Evolutionary conservation across 768 basidiomycete genomes (phyloP).

Genomic region (Crucibulum laeve): DNA sequence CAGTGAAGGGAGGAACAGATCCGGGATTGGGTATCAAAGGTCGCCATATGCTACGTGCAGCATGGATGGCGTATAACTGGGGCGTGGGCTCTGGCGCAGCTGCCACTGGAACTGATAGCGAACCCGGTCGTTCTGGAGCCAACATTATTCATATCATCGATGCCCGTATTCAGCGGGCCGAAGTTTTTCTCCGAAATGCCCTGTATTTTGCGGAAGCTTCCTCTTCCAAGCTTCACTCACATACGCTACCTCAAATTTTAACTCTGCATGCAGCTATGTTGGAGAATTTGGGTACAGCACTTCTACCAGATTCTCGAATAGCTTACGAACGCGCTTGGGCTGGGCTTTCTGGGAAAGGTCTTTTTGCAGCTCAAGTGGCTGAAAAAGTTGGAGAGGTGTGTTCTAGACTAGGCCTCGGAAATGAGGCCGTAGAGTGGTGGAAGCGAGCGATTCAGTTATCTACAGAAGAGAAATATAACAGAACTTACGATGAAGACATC

Average conservation of each 20-base stretch:
- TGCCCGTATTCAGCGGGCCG: slow-evolving; percentile 49
- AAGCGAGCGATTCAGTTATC: slow-evolving; percentile 46
- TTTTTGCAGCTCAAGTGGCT: slow-evolving; percentile 51
- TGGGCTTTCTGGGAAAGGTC: slow-evolving; percentile 29
- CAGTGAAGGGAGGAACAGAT: slow-evolving; percentile 62
- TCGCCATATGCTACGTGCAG: slow-evolving; percentile 58
- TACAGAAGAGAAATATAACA: slow-evolving; percentile 20
- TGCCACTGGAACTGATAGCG: slow-evolving; percentile 32
- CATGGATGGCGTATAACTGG: slow-evolving; percentile 74
- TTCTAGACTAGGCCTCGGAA: slow-evolving; percentile 44
- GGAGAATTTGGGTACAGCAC: slow-evolving; percentile 55
- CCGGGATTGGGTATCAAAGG: slow-evolving; percentile 58
- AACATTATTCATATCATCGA: slow-evolving; percentile 43
- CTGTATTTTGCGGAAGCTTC: slow-evolving; percentile 39
- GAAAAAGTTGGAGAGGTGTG: slow-evolving; percentile 66
- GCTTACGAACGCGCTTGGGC: slow-evolving; percentile 60
- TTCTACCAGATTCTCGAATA: slow-evolving; percentile 47
- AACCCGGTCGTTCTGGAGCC: slow-evolving; percentile 21
- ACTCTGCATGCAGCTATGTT: slow-evolving; percentile 50
- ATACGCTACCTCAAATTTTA: slow-evolving; percentile 52
- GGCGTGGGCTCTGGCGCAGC: slow-evolving; percentile 38
- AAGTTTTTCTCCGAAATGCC: slow-evolving; percentile 47
- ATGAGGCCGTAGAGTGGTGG: slow-evolving; percentile 70
- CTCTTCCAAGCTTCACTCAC: slow-evolving; percentile 36
- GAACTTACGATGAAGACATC: slow-evolving; percentile 13